Evolutionary conservation across 2,329 filamentous ascomycete species (phyloP).

Genomic region (Biscogniauxia sp.): DNA sequence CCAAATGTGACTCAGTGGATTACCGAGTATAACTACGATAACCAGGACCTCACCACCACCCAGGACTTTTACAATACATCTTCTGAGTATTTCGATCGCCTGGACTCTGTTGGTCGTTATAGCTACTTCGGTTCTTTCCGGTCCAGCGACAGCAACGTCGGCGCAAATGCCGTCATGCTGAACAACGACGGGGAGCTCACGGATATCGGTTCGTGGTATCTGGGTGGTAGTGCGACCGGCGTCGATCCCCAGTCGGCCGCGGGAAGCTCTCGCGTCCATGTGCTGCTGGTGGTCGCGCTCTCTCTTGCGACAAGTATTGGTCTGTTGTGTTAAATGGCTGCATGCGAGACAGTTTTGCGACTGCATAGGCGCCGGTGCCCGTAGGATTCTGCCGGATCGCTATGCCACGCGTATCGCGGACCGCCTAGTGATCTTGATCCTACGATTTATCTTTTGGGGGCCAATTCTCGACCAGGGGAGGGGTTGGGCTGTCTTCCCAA

Average conservation of each 20-base stretch:
- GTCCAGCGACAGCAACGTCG: conserved; percentile 68
- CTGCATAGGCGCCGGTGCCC: background rate
- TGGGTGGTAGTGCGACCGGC: conserved; percentile 55
- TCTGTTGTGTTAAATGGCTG: background rate
- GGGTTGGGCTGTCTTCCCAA: background rate
- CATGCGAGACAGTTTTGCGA: background rate
- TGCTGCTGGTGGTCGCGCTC: background rate
- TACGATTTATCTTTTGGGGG: background rate
- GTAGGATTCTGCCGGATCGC: background rate
- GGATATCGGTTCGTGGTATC: conserved; percentile 74
- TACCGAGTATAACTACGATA: conserved; percentile 69
- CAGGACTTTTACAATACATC: conserved; percentile 68
- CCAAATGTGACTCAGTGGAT: conserved; percentile 68
- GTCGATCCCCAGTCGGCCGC: conserved; percentile 34
- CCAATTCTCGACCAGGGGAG: background rate
- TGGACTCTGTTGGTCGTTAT: conserved; percentile 63
- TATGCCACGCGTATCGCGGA: background rate
- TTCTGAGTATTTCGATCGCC: conserved; percentile 63
- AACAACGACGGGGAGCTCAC: conserved; percentile 67
- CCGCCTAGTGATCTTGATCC: background rate
- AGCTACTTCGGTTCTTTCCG: conserved; percentile 76
- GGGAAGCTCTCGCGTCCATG: background rate
- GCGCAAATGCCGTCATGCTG: conserved; percentile 69
- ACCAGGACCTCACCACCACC: conserved; percentile 54
- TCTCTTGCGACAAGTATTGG: background rate